Evolutionary conservation across 1,284 basidiomycete genomes (phyloP).

Genomic region (Ustilago sp.): DNA sequence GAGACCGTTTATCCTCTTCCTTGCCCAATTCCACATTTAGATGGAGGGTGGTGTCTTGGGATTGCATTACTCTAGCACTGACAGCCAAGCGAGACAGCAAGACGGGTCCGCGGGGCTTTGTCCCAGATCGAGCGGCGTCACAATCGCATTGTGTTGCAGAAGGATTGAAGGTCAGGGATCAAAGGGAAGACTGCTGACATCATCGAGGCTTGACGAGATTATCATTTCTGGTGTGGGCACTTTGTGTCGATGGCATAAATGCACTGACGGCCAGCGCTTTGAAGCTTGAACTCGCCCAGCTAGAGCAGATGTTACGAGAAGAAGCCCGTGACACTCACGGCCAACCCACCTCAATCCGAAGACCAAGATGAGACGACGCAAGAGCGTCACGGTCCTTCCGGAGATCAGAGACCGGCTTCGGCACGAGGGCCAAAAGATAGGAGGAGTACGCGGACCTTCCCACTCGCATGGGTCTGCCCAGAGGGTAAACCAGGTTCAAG

Average conservation of each 20-base stretch:
- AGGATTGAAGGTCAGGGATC: not conserved
- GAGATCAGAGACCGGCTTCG: slow-evolving; percentile 46
- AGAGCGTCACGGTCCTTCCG: slow-evolving; percentile 27
- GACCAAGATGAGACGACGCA: slow-evolving; percentile 10
- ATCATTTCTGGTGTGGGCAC: slow-evolving; percentile 58
- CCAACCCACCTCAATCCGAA: not conserved
- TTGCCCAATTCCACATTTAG: slow-evolving; percentile 41
- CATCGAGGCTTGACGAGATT: slow-evolving; percentile 43
- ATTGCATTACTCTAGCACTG: slow-evolving; percentile 29
- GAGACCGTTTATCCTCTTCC: slow-evolving; percentile 51
- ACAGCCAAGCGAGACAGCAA: slow-evolving; percentile 9
- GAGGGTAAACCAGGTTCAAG: slow-evolving; percentile 24
- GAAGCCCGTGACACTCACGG: slow-evolving; percentile 22
- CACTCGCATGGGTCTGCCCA: slow-evolving; percentile 60
- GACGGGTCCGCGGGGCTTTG: slow-evolving; percentile 32
- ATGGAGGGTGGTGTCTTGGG: slow-evolving; percentile 55
- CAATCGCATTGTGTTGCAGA: slow-evolving; percentile 8
- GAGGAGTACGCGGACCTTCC: slow-evolving; percentile 69
- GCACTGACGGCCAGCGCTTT: slow-evolving; percentile 46
- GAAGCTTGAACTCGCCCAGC: slow-evolving; percentile 57
- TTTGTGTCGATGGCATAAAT: slow-evolving; percentile 30
- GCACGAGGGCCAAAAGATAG: slow-evolving; percentile 39
- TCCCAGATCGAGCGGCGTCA: slow-evolving; percentile 4
- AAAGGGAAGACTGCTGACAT: slow-evolving; percentile 15
- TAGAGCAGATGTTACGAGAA: slow-evolving; percentile 51